phyloP scores from a whole-genome alignment of 208 protist genomes.

The Strigomonas culicis region DNA sequence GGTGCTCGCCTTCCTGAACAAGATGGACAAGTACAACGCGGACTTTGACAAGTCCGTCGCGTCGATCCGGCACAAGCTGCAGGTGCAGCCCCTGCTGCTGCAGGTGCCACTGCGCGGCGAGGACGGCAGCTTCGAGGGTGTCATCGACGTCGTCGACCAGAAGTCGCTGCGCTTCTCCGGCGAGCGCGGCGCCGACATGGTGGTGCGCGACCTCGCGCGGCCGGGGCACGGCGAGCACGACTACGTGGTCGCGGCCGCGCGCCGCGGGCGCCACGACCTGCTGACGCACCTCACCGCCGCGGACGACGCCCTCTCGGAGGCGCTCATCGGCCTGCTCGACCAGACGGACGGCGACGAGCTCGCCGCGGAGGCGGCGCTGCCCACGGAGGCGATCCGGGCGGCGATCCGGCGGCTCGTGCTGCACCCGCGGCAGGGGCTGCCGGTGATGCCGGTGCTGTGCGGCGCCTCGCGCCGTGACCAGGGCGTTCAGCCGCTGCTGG shows the following conservation, averaged over 20 bases:
- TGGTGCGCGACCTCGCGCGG: conserved; percentile 8
- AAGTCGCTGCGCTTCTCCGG: conserved; percentile 58
- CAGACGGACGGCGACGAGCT: conserved; percentile 70
- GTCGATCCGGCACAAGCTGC: conserved; percentile 78
- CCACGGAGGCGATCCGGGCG: conserved; percentile 36
- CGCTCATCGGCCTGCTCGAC: conserved; percentile 60
- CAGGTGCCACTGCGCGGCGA: conserved; percentile 84
- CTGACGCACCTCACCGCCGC: conserved; percentile 56
- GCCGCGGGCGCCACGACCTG: conserved; percentile 40
- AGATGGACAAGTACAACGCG: conserved; percentile 95
- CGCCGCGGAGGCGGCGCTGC: conserved; percentile 52
- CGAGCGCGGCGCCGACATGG: conserved; percentile 43
- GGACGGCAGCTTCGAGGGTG: conserved; percentile 72
- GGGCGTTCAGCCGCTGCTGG: conserved; percentile 92
- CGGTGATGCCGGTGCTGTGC: conserved; percentile 84
- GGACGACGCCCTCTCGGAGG: conserved; percentile 68
- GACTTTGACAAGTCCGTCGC: conserved; percentile 64
- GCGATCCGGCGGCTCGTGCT: conserved; percentile 67
- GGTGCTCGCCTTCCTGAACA: conserved; percentile 92
- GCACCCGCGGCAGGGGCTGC: conserved; percentile 6
- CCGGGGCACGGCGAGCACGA: conserved; percentile 23
- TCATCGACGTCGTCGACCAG: conserved; percentile 89
- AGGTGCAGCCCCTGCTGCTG: conserved; percentile 79
- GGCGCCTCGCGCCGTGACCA: conserved; percentile 89
- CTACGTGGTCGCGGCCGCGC: conserved; percentile 37